Evolutionary conservation across 306 rosid genomes (phyloP), one percentile per base, ranked within the genome.

Genomic region (Macrotyloma uniflorum): DNA sequence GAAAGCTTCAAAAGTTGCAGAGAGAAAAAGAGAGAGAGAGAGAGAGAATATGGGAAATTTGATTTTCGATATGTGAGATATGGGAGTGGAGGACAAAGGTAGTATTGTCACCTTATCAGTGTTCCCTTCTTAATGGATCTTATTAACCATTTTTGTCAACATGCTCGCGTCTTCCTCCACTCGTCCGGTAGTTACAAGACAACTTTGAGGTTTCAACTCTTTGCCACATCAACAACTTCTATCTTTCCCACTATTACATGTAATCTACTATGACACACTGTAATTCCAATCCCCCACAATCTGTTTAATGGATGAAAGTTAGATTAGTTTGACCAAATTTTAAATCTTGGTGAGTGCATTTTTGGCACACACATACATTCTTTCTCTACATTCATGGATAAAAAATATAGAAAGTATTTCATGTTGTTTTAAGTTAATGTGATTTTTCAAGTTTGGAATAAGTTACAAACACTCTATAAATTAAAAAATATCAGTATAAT

Each of bases 181-280:
- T 84, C 58, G 88, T 83, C 88, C 89, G 78, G 76, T 76, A 54
- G 83, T 79, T 85, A 86, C 23, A 93, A 62, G 92, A 90, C 97
- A 87, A 89, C 72, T 80, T 75, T 9, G 55, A 80, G 74, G 81
- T 46, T 86, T 77, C 5, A 81, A 78, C 30, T 81, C 79, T 76
- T 83, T 63, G 83, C 80, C 62, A 43, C 58, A 59, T 71, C 82
- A 50, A 55, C 18, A 70, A 66, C 6, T 82, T 84, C 78, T 82
- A 75, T 87, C 73, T 75, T 82, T 71, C 24, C n/a, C 0, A 82
- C 32, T 78, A 73, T 63, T 14, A 23, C 19, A 16, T 62, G 6
- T 18, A 36, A 16, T 32, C 67, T 59, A 16, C 1, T 15, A 61
- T 49, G 6, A 20, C 5, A 8, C 24, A 18, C 26, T 19, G 5